Conservation (phyloP, 129 eudicot genomes). For the Helichrysum umbraculigerum region DNA sequence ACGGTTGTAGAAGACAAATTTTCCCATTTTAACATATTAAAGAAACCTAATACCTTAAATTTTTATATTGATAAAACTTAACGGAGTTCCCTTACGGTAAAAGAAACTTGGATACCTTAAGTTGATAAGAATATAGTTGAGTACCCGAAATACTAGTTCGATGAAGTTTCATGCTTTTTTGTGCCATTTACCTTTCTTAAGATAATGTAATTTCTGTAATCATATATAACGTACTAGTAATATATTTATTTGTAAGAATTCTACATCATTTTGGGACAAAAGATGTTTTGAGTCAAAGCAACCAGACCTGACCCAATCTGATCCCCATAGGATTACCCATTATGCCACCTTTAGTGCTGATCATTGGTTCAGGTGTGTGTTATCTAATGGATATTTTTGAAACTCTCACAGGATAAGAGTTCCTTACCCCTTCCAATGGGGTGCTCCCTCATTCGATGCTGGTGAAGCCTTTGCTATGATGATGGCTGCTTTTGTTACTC, state of each 20-base stretch:
- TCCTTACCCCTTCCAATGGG: slow-evolving; percentile 82
- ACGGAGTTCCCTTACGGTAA: background rate
- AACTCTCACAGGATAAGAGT: slow-evolving; percentile 55
- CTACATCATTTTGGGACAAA: background rate
- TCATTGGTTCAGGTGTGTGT: background rate
- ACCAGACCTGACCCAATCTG: background rate
- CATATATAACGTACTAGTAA: background rate
- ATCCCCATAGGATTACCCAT: background rate
- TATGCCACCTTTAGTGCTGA: background rate
- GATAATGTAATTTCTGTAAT: background rate
- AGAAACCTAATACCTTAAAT: background rate
- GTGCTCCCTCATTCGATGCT: slow-evolving; percentile 73
- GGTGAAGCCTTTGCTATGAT: slow-evolving; percentile 88
- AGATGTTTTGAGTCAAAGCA: background rate
- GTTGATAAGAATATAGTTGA: background rate
- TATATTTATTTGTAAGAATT: too few species aligned
- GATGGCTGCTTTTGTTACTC: slow-evolving; percentile 73
- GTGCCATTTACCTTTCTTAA: background rate
- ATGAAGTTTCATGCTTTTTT: background rate
- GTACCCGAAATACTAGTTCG: background rate
- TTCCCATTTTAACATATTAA: too few species aligned
- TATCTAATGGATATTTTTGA: background rate
- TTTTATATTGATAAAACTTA: background rate
- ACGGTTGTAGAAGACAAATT: background rate
- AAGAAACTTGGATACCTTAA: too few species aligned